Evolutionary conservation across 495 filamentous ascomycete genomes (phyloP).

Genomic region (Trichoderma reesei): DNA sequence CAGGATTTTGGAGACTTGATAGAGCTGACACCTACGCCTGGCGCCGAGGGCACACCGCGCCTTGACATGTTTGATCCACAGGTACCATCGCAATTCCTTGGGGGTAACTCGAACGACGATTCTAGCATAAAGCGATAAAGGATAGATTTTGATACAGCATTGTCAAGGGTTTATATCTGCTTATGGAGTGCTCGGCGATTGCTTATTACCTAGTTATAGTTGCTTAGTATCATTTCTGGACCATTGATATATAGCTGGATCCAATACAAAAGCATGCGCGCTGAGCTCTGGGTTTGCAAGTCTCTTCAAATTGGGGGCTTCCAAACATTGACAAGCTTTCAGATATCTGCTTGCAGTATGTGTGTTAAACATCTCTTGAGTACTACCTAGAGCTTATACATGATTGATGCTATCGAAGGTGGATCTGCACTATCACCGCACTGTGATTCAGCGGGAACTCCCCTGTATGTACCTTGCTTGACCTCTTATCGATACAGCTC

Average conservation of each 20-base stretch:
- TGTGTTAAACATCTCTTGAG: too few relatives aligned
- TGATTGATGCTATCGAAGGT: too few relatives aligned
- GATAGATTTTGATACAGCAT: not conserved
- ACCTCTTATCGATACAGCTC: too few relatives aligned
- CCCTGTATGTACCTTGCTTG: too few relatives aligned
- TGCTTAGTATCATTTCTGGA: not conserved
- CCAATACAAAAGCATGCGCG: too few relatives aligned
- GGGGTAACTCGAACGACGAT: not conserved
- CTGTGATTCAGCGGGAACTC: too few relatives aligned
- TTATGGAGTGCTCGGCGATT: not conserved
- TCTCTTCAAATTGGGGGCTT: too few relatives aligned
- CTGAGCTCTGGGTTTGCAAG: not conserved
- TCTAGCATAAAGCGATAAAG: constrained; percentile 2
- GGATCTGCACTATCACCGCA: too few relatives aligned
- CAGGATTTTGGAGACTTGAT: constrained; percentile 62
- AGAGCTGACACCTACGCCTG: constrained; percentile 57
- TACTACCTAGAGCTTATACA: too few relatives aligned
- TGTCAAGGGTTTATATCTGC: not conserved
- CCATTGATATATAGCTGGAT: not conserved
- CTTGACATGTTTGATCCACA: not conserved
- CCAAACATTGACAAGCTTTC: too few relatives aligned
- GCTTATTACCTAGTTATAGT: not conserved
- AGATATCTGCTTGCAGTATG: too few relatives aligned
- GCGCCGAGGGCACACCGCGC: constrained; percentile 10
- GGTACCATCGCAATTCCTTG: not conserved